Base-by-base conservation (phyloP, 192 early-diverging fungal species). In the Coemansia sp. region DNA sequence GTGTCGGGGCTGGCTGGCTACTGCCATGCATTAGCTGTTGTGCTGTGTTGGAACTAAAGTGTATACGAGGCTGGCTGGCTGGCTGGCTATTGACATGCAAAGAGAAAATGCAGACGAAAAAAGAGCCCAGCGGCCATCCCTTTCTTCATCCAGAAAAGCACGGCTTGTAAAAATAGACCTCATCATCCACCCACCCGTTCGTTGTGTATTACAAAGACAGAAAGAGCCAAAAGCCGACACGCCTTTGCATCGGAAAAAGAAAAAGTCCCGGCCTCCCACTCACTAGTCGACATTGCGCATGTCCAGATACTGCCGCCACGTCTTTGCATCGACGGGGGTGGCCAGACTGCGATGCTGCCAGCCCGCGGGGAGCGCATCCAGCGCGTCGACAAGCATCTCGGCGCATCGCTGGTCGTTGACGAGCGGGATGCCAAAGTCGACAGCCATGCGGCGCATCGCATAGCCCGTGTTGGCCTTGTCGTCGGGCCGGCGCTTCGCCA, bases 391-490 rank as follows among this genome's bases (percentile, higher is more conserved):
- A 62, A 99, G 96, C 77, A 99, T 76, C 67, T 90, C 90, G 44
- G 95, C 96, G 75, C 94, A 95, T 69, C 97, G 90, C 82, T 92
- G 86, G 73, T 99, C 95, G 62, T 95, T 99, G 67, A 99, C 90
- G 24, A 99, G 79, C 15, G 97, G 95, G 64, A 99, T 92, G 23
- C 92, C 94, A 78, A 96, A 94, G 75, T 99, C 97, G 2, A 99
- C 94, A 48, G 96, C 97, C 75, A 95, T 93, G 73, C 97, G 87
- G 64, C 97, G 91, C 67, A 90, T 89, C 35, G 87, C 85, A 73
- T 99, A 99, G 71, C 88, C 88, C 62, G 84, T 57, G 66, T 92
- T 84, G 1, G 59, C 62, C 30, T 85, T 85, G 77, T 84, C 77
- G 24, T 73, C 67, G 3, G 92, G 86, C 44, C 90, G 88, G 48